These are phyloP conservation scores for Neospermospora avenae DNA, from an alignment of 2,329 filamentous ascomycete species.

Conservation along the genomic window DNA sequence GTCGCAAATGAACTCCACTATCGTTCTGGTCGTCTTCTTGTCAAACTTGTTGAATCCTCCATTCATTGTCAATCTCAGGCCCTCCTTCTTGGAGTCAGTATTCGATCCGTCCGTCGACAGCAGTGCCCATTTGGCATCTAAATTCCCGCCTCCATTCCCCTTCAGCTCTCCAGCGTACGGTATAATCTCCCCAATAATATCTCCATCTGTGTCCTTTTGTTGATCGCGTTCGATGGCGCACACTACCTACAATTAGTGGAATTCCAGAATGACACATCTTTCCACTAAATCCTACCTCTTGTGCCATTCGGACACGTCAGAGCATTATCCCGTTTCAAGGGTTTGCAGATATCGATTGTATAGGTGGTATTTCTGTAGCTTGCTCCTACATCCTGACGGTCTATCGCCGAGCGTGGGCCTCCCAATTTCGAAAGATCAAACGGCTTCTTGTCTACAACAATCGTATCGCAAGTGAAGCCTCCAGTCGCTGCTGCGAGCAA, in stretches of 20 bases:
- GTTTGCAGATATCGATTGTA: conserved; percentile 72
- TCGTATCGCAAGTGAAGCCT: conserved; percentile 59
- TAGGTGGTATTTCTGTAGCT: conserved; percentile 72
- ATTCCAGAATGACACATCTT: background rate
- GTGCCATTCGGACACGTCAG: conserved; percentile 66
- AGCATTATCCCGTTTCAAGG: conserved; percentile 60
- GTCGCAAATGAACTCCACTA: conserved; percentile 86
- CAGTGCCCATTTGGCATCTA: conserved; percentile 64
- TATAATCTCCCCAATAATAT: conserved; percentile 54
- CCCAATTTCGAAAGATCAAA: conserved; percentile 64
- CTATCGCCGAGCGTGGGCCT: conserved; percentile 68
- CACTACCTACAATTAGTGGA: conserved; percentile 45
- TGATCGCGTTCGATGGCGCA: conserved; percentile 69
- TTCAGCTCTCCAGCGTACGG: conserved; percentile 72
- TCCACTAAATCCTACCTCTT: conserved; percentile 49
- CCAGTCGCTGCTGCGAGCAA: conserved; percentile 34
- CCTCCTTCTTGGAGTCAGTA: conserved; percentile 65
- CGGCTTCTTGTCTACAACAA: conserved; percentile 54
- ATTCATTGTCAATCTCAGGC: conserved; percentile 65
- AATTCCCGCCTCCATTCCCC: conserved; percentile 51
- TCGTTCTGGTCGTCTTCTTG: conserved; percentile 60
- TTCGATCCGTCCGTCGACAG: conserved; percentile 63
- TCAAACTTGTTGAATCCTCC: conserved; percentile 56
- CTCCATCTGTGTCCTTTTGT: conserved; percentile 42
- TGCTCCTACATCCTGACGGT: conserved; percentile 44